Percentiles rank a stretch among this genome's conserved stretches.
phyloP scores from a whole-genome alignment of 2,329 filamentous ascomycete genomes.

The Paraphaeosphaeria minitans region DNA sequence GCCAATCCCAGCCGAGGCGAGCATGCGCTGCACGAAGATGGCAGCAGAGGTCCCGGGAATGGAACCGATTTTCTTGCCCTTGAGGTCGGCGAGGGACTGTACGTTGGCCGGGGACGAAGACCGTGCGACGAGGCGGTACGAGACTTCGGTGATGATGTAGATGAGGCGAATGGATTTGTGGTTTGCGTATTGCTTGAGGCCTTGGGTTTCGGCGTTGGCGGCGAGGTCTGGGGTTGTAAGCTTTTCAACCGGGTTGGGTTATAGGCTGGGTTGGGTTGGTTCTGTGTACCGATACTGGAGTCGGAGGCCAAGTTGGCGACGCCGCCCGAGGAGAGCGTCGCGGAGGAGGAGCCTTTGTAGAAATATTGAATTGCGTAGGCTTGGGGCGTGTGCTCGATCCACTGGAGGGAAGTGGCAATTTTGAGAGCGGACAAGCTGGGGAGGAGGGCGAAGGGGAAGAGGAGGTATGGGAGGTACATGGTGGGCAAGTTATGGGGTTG shows the following conservation, averaged over 20 bases:
- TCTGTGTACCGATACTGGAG: constrained; percentile 5
- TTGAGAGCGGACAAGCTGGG: constrained; percentile 13
- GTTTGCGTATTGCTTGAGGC: constrained; percentile 27
- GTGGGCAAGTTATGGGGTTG: not conserved
- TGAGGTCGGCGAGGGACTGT: constrained; percentile 25
- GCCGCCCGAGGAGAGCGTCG: constrained; percentile 20
- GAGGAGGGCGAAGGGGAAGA: constrained; percentile 6
- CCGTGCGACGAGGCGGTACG: constrained; percentile 33
- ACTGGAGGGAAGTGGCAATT: constrained; percentile 27
- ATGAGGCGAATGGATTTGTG: constrained; percentile 35
- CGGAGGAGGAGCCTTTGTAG: constrained; percentile 25
- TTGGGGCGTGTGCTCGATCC: constrained; percentile 36
- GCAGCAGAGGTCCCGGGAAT: constrained; percentile 21
- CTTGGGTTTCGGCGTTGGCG: constrained; percentile 38
- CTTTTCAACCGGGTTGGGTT: too few species aligned
- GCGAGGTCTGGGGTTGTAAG: constrained; percentile 24
- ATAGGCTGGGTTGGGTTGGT: not conserved
- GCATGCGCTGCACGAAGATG: constrained; percentile 28
- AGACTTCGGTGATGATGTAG: constrained; percentile 35
- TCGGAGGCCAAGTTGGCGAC: constrained; percentile 29
- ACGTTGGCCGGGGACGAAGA: constrained; percentile 18
- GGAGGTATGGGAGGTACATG: constrained; percentile 3
- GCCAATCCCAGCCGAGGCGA: constrained; percentile 25
- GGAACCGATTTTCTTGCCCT: constrained; percentile 32
- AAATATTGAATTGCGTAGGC: constrained; percentile 32